phyloP scores from a whole-genome alignment of 805 yeast genomes.

The Wickerhamomyces bovis region DNA sequence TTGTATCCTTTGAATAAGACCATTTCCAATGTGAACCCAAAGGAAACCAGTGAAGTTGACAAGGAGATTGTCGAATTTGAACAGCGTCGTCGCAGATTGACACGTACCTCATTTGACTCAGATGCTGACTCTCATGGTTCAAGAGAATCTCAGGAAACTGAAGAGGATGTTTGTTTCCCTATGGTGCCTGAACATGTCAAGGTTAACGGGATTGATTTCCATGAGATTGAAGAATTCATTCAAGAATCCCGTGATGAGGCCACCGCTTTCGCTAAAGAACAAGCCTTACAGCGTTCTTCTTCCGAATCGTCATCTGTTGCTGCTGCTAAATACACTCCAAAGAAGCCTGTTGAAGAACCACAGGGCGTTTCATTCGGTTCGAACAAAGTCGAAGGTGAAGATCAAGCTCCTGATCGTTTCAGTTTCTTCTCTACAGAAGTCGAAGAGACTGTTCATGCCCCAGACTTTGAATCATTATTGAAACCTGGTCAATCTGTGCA shows the following conservation, averaged over 20 bases:
- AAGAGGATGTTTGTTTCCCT: constrained; percentile 97
- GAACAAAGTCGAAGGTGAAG: constrained; percentile 32
- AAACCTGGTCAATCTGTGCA: constrained; percentile 58
- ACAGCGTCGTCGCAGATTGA: constrained; percentile 26
- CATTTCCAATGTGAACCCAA: constrained; percentile 13
- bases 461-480: constrained; percentile 75
- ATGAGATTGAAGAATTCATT: constrained; percentile 80
- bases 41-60: constrained; percentile 23
- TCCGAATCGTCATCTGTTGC: constrained; percentile 40
- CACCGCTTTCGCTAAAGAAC: constrained; percentile 24
- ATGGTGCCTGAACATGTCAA: constrained; percentile 63
- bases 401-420: constrained; percentile 64
- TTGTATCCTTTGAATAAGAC: constrained; percentile 19
- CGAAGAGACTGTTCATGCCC: constrained; percentile 85
- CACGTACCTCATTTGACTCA: constrained; percentile 34
- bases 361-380: constrained; percentile 36
- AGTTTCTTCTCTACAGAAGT: constrained; percentile 75
- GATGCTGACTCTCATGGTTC: constrained; percentile 72
- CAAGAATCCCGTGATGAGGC: constrained; percentile 51
- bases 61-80: constrained; percentile 30
- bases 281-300: constrained; percentile 7
- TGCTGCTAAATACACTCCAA: constrained; percentile 60
- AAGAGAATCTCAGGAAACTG: constrained; percentile 82
- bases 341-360: constrained; percentile 7
- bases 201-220: constrained; percentile 81